These are phyloP conservation scores for Talaromyces wortmannii DNA, from an alignment of 495 filamentous ascomycete genomes.

Conservation along the genomic window DNA sequence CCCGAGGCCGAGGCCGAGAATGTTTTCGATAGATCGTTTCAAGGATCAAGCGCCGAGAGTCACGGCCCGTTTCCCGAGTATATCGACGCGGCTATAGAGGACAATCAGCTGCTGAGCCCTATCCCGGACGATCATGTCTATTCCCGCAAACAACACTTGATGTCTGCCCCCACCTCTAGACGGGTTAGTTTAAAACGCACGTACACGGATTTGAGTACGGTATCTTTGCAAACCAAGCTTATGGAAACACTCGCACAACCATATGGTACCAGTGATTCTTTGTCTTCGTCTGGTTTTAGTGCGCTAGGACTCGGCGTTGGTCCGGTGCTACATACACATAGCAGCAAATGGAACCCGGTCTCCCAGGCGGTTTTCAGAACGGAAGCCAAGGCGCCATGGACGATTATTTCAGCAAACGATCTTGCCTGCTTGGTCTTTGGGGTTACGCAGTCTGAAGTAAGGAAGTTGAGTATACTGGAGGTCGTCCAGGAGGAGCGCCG, in stretches of 20 bases:
- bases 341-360: conserved; percentile 82
- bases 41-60: conserved; percentile 26
- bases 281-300: conserved; percentile 26
- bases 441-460: conserved; percentile 86
- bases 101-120: conserved; percentile 21
- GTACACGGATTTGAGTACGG: conserved; percentile 69
- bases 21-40: conserved; percentile 73
- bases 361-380: conserved; percentile 97
- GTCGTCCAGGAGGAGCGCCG: conserved; percentile 83
- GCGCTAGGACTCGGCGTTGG: conserved; percentile 23
- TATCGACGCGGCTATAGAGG: conserved; percentile 5
- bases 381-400: conserved; percentile 81
- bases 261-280: conserved; percentile 49
- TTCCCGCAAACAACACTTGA: conserved; percentile 23
- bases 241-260: conserved; percentile 86
- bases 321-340: conserved; percentile 67
- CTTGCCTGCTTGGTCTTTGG: conserved; percentile 94
- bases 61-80: not conserved
- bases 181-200: conserved; percentile 79
- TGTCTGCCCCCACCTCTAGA: conserved; percentile 40
- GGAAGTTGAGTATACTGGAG: conserved; percentile 91
- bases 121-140: conserved; percentile 24
- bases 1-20: conserved; percentile 61
- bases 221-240: conserved; percentile 72
- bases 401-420: conserved; percentile 94